A percentile compares a stretch with the other conserved stretches of the same genome.
phyloP scores from a whole-genome alignment of 2,329 filamentous ascomycete genomes.

The Fusarium nurragi region DNA sequence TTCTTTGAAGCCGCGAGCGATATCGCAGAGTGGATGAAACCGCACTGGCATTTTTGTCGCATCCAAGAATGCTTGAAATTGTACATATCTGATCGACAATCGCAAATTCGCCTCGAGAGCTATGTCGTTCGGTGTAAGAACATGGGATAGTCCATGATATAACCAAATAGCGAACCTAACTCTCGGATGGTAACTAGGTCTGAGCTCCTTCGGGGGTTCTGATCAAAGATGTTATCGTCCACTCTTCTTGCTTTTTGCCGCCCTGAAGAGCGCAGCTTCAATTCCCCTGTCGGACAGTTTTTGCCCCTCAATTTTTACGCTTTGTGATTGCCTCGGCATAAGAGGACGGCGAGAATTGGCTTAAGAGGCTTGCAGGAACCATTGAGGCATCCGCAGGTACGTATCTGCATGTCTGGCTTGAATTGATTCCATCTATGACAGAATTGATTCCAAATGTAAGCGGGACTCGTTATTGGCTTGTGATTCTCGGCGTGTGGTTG shows the following conservation, averaged over 20 bases:
- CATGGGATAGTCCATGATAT: neutral
- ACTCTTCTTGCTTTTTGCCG: neutral
- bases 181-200: conserved; percentile 20
- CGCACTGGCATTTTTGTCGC: too few relatives aligned
- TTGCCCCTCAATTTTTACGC: neutral
- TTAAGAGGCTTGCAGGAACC: neutral
- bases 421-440: conserved; percentile 21
- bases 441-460: conserved; percentile 33
- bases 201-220: conserved; percentile 9
- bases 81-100: too few relatives aligned
- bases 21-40: too few relatives aligned
- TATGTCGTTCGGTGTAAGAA: too few relatives aligned
- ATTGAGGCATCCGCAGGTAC: conserved; percentile 14
- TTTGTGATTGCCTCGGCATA: neutral
- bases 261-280: neutral
- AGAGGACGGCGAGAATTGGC: neutral
- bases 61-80: too few relatives aligned
- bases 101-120: too few relatives aligned
- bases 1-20: too few relatives aligned
- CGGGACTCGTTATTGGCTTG: conserved; percentile 11
- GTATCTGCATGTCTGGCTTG: neutral
- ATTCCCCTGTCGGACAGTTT: neutral
- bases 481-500: neutral
- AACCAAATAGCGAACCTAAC: accelerated
- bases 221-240: conserved; percentile 26